Base-by-base conservation (phyloP, 768 basidiomycete species). In the Lanmaoa rubissima region DNA sequence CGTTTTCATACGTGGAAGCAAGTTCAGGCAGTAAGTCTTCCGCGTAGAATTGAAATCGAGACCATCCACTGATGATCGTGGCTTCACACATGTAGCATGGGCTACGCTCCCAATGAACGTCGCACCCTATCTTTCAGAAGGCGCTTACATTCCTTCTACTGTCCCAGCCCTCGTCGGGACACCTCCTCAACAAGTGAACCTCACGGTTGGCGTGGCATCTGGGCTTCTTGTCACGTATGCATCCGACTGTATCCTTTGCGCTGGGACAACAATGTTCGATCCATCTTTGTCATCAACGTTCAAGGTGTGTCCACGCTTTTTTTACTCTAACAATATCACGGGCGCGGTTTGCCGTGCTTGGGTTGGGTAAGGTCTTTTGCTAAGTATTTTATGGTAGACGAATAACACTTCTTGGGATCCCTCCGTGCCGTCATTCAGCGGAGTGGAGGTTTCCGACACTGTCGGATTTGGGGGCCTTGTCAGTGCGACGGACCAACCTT, bases 221-320 rank as follows among this genome's bases (percentile, higher is more conserved):
- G 60, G 52, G 4, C 1, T 31, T 36, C 53, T 70, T 31, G 58
- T 48, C 12, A 56, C 64, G 12, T 70, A 65, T 43, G 45, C 43
- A 5, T 51, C 60, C 2, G 61, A 72, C 41, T 70, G 69, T 38
- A 48, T 72, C 16, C 60, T 72, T 47, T 70, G 69, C 28, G 52
- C 59, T 39, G 69, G 68, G 16, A 12, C 50, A 17, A 51, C 48
- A 21, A 34, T 60, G 16, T 70, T 69, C 40, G 61, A 69, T 46
- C 38, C 59, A 4, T 54, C 58, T 3, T 26, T 71, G 21, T 69
- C 68, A 2, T 62, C 69, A 19, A 61, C 65, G 7, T 69, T 61
- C 41, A 34, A 65, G 61, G 68, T 69, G n/a, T 17, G 68, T 51
- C 16, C 17, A 19, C n/a, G 28, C 17, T 13, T 11, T 19, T 48